Percentiles rank a stretch among this genome's conserved stretches.
phyloP scores from a whole-genome alignment of 768 basidiomycete species.

The Lentinula boryana region DNA sequence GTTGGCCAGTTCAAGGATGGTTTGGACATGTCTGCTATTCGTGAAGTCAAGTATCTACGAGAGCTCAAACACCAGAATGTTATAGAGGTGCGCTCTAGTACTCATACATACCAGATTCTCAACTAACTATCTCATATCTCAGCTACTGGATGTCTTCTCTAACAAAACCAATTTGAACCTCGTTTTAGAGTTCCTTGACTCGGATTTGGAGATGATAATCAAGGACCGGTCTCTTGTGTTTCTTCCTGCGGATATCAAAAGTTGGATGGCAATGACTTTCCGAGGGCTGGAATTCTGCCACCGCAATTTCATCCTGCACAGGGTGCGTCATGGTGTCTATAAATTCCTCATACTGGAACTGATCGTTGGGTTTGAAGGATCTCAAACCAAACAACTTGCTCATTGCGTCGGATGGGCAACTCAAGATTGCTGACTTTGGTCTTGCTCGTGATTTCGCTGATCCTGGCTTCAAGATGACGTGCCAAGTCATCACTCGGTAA shows the following conservation, averaged over 20 bases:
- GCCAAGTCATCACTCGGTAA: constrained; percentile 94
- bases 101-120: background rate
- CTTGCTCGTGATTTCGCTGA: constrained; percentile 95
- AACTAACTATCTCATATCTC: background rate
- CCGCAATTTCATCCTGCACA: constrained; percentile 87
- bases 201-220: constrained; percentile 95
- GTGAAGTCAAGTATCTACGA: constrained; percentile 95
- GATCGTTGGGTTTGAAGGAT: constrained; percentile 49
- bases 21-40: constrained; percentile 96
- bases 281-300: constrained; percentile 99
- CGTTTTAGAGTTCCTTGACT: constrained; percentile 93
- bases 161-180: constrained; percentile 95
- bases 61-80: constrained; percentile 93
- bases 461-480: constrained; percentile 94
- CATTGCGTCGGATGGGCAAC: constrained; percentile 81
- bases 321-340: constrained; percentile 39
- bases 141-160: constrained; percentile 97
- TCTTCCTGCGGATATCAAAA: constrained; percentile 92
- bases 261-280: constrained; percentile 98
- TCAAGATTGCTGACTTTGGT: constrained; percentile 99
- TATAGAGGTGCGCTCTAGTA: constrained; percentile 61
- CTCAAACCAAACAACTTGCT: constrained; percentile 98
- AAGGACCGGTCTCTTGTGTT: constrained; percentile 91
- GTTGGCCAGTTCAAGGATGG: constrained; percentile 97
- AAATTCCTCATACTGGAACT: background rate